Conservation (phyloP, 2,329 filamentous ascomycete species). For the Aureobasidium sp. region DNA sequence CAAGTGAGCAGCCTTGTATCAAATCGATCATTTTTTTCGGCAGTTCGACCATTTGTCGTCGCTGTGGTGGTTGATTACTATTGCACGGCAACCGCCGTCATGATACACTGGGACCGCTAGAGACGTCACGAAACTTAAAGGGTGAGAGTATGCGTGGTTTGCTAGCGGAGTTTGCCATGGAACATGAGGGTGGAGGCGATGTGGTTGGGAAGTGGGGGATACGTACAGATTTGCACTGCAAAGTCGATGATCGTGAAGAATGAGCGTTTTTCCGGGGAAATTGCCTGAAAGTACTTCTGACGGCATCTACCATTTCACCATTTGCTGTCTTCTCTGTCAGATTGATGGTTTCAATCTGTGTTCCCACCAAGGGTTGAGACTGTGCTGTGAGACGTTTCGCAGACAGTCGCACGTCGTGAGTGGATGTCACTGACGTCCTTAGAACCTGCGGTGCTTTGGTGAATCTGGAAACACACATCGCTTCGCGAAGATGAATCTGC, state of each 20-base stretch:
- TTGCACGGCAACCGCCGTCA: background rate
- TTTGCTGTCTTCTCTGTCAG: background rate
- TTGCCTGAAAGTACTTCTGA: background rate
- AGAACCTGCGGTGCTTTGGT: too few species aligned
- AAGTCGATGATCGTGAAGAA: background rate
- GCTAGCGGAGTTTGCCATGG: background rate
- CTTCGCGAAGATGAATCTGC: background rate
- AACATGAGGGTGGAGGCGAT: background rate
- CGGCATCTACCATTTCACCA: background rate
- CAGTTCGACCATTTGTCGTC: background rate
- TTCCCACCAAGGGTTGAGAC: background rate
- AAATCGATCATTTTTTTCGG: background rate
- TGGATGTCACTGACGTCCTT: background rate
- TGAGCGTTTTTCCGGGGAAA: background rate
- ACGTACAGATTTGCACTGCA: background rate
- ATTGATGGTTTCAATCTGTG: background rate
- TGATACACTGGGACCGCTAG: background rate
- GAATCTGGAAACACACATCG: background rate
- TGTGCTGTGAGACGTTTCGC: background rate
- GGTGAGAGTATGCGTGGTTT: background rate
- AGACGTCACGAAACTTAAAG: background rate
- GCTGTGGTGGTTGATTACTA: background rate
- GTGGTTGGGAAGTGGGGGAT: background rate
- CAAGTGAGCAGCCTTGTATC: background rate
- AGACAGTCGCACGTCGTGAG: background rate